phyloP scores from a whole-genome alignment of 2,329 filamentous ascomycete genomes.

The Colletotrichum abscissum region DNA sequence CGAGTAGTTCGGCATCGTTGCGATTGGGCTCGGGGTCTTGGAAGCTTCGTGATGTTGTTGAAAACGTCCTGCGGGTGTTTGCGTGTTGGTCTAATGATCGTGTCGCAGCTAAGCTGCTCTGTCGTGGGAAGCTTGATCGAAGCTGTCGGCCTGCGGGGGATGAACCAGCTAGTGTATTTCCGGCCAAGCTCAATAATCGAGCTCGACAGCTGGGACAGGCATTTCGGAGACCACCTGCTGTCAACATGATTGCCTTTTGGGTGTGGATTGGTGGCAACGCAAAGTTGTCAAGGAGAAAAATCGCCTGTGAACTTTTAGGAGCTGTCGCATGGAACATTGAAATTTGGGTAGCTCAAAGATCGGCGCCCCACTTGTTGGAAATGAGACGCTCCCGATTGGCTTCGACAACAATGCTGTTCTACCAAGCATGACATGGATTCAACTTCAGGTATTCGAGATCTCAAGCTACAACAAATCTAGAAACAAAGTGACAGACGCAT shows the following conservation, averaged over 20 bases:
- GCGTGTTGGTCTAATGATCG: constrained; percentile 6
- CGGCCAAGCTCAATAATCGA: constrained; percentile 14
- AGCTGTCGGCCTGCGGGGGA: not conserved
- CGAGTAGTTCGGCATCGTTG: constrained; percentile 36
- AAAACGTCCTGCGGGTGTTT: not conserved
- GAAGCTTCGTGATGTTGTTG: not conserved
- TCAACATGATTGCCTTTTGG: constrained; percentile 21
- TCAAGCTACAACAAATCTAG: too few species aligned
- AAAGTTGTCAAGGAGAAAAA: not conserved
- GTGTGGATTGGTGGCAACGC: not conserved
- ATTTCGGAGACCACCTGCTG: constrained; percentile 31
- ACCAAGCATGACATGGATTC: too few species aligned
- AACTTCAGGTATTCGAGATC: too few species aligned
- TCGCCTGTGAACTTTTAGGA: not conserved
- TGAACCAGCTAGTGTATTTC: not conserved
- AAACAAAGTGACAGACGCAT: too few species aligned
- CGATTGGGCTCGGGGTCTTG: not conserved
- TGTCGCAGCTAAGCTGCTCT: constrained; percentile 5
- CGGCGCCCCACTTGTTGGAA: constrained; percentile 21
- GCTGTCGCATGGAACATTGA: constrained; percentile 21
- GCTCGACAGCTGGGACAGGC: constrained; percentile 32
- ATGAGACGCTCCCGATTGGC: constrained; percentile 13
- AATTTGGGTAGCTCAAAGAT: constrained; percentile 16
- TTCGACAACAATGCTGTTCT: too few species aligned
- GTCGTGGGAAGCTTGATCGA: constrained; percentile 6